Conservation (phyloP, 495 filamentous ascomycete genomes). For the Penicillium atrosanguineum region DNA sequence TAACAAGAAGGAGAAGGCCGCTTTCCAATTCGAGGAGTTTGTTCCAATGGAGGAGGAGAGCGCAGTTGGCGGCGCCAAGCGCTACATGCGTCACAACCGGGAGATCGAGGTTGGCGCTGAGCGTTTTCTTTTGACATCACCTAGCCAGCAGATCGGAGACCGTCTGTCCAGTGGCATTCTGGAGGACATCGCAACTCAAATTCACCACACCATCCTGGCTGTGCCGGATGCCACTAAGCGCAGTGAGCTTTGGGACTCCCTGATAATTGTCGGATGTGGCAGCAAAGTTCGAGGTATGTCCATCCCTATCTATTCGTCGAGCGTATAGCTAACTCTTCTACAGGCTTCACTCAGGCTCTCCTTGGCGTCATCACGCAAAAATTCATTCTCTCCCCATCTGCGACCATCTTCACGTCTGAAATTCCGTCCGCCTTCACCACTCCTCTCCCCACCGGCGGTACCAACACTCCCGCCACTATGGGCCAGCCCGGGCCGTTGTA, state of each 20-base stretch:
- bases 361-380: constrained; percentile 73
- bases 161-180: constrained; percentile 62
- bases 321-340: constrained; percentile 1
- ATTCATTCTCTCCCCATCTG: constrained; percentile 86
- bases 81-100: constrained; percentile 45
- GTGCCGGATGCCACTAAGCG: constrained; percentile 78
- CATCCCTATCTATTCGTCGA: not conserved
- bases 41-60: constrained; percentile 52
- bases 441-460: constrained; percentile 84
- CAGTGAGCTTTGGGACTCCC: constrained; percentile 81
- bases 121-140: constrained; percentile 73
- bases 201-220: constrained; percentile 75
- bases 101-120: constrained; percentile 87
- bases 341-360: constrained; percentile 82
- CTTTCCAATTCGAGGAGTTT: constrained; percentile 81
- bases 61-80: constrained; percentile 22
- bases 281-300: constrained; percentile 70
- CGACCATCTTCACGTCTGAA: constrained; percentile 95
- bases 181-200: constrained; percentile 73
- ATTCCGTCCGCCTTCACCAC: constrained; percentile 88
- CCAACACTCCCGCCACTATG: constrained; percentile 78
- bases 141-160: constrained; percentile 28
- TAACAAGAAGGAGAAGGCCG: constrained; percentile 68
- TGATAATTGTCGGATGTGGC: constrained; percentile 88
- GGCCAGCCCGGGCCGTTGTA: constrained; percentile 46